Conservation (phyloP, 306 rosid genomes). For the Aeschynomene evenia region DNA sequence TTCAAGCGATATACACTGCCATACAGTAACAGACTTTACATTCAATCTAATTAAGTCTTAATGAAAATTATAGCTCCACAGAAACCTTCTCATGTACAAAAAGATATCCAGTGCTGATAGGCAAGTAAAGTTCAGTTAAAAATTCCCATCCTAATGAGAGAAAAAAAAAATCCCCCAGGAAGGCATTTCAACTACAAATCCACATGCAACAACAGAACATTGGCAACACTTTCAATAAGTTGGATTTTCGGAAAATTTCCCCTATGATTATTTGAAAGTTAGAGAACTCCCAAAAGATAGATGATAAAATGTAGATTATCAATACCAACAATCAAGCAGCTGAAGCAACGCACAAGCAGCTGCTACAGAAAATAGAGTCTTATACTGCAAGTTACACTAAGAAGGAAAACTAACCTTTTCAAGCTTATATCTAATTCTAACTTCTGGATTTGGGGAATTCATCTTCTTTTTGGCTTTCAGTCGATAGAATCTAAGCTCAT, state of each 20-base stretch:
- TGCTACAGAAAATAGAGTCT: constrained; percentile 1
- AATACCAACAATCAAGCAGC: constrained; percentile 10
- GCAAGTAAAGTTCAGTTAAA: background rate
- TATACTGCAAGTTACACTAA: background rate
- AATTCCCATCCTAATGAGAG: background rate
- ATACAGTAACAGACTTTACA: constrained; percentile 10
- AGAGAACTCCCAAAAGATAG: background rate
- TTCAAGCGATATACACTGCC: background rate
- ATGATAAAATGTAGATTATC: constrained; percentile 14
- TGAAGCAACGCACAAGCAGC: constrained; percentile 7
- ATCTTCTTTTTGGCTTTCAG: constrained; percentile 85
- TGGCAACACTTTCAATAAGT: background rate
- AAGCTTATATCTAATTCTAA: constrained; percentile 82
- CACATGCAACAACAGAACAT: background rate
- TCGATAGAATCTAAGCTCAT: constrained; percentile 76
- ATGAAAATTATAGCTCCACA: constrained; percentile 10
- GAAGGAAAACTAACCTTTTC: constrained; percentile 57
- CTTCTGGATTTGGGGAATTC: constrained; percentile 87
- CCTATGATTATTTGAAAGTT: background rate
- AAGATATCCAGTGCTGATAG: background rate
- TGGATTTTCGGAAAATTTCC: background rate
- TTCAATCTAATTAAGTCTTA: background rate
- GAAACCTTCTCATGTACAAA: constrained; percentile 12
- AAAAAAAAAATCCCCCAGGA: background rate
- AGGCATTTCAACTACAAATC: constrained; percentile 19